phyloP scores from a whole-genome alignment of 1,284 basidiomycete species.

The Ganoderma boninense region DNA sequence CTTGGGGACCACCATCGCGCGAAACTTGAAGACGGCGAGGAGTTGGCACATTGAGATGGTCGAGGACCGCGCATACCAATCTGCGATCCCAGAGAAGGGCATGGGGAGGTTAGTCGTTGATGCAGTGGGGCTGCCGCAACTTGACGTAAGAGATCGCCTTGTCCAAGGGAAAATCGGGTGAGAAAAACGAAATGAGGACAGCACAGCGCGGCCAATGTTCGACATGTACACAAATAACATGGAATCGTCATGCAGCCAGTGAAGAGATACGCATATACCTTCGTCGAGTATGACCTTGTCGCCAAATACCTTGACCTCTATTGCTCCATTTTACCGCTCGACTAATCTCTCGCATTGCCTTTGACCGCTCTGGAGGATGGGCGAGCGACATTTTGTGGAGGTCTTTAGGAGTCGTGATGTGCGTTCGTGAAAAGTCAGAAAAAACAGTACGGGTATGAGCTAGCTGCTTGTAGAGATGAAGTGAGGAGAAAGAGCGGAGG shows the following conservation, averaged over 20 bases:
- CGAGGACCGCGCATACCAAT: constrained; percentile 90
- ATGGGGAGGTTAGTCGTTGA: constrained; percentile 94
- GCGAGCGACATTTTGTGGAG: constrained; percentile 44
- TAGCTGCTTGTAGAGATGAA: not conserved
- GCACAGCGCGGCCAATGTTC: constrained; percentile 98
- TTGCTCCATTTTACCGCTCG: constrained; percentile 84
- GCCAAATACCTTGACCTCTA: constrained; percentile 97
- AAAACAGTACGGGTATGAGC: not conserved
- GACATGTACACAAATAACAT: constrained; percentile 67
- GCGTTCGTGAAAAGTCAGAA: constrained; percentile 31
- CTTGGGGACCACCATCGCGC: constrained; percentile 91
- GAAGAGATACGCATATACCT: constrained; percentile 56
- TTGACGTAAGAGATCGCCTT: constrained; percentile 97
- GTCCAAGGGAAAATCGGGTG: constrained; percentile 96
- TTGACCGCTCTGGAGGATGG: constrained; percentile 75
- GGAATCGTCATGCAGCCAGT: not conserved
- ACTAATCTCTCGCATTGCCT: constrained; percentile 93
- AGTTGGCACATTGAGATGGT: constrained; percentile 93
- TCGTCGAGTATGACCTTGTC: constrained; percentile 98
- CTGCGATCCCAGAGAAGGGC: constrained; percentile 97
- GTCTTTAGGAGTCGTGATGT: constrained; percentile 31
- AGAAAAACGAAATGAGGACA: constrained; percentile 98
- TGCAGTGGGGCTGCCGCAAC: constrained; percentile 91
- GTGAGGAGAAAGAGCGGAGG: constrained; percentile 7
- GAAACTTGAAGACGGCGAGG: constrained; percentile 91